phyloP scores from a whole-genome alignment of 768 basidiomycete genomes.

The Boletus rufocinnamomeus region DNA sequence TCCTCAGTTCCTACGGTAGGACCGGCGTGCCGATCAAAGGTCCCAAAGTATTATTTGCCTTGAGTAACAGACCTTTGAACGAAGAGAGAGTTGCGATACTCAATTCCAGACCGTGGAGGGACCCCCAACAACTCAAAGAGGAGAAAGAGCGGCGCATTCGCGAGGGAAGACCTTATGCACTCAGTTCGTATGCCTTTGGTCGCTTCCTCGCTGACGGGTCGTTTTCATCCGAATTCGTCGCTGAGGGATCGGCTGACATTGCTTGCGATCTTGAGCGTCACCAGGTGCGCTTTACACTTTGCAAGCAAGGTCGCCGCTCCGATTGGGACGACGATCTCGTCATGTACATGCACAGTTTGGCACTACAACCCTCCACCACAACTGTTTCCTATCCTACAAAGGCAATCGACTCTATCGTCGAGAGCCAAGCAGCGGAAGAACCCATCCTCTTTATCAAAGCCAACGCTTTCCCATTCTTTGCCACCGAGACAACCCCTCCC shows the following conservation, averaged over 20 bases:
- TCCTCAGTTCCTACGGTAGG: slow-evolving; percentile 30
- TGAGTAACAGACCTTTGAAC: slow-evolving; percentile 27
- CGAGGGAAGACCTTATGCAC: slow-evolving; percentile 24
- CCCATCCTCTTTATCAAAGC: slow-evolving; percentile 36
- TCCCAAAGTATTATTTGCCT: slow-evolving; percentile 18
- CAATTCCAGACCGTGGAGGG: slow-evolving; percentile 31
- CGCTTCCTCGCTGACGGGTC: slow-evolving; percentile 37
- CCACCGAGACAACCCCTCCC: neutral
- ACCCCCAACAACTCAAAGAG: slow-evolving; percentile 28
- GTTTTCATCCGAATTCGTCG: slow-evolving; percentile 36
- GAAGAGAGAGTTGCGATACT: slow-evolving; percentile 26
- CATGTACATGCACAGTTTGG: slow-evolving; percentile 2
- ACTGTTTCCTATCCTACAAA: slow-evolving; percentile 26
- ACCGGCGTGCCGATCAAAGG: slow-evolving; percentile 33
- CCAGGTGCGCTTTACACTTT: slow-evolving; percentile 34
- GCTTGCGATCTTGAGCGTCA: slow-evolving; percentile 40
- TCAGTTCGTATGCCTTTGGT: slow-evolving; percentile 36
- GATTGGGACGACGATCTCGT: neutral
- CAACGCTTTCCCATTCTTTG: slow-evolving; percentile 35
- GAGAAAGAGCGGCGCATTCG: slow-evolving; percentile 28
- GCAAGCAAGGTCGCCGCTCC: slow-evolving; percentile 26
- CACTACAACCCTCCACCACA: neutral
- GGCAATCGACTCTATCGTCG: slow-evolving; percentile 26
- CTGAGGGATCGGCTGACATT: slow-evolving; percentile 31
- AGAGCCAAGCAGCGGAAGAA: slow-evolving; percentile 7